Conservation (phyloP, 768 basidiomycete genomes). For the Nidularia sp. region DNA sequence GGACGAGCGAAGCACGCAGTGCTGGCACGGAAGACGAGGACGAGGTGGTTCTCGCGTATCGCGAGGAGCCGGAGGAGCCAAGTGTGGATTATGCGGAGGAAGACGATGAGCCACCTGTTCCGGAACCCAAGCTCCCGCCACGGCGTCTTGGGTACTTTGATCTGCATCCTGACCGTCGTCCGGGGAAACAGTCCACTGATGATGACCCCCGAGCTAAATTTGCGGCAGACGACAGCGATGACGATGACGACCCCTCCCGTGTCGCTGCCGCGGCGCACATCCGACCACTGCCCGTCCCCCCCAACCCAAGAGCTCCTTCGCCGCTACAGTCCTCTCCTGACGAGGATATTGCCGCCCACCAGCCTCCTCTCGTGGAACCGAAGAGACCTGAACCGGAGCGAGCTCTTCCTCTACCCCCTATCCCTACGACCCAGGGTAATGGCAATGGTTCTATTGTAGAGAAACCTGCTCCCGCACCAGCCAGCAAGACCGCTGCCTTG, state of each 20-base stretch:
- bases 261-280: constrained; percentile 2
- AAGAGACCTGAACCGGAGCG: constrained; percentile 2
- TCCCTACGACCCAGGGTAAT: constrained; percentile 4
- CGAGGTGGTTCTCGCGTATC: constrained; percentile 16
- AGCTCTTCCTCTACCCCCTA: constrained; percentile 1
- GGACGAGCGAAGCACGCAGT: constrained; percentile 22
- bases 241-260: constrained; percentile 16
- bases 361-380: neutral
- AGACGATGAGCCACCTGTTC: constrained; percentile 9
- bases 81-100: constrained; percentile 12
- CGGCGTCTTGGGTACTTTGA: constrained; percentile 71
- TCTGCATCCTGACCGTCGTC: constrained; percentile 69
- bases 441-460: constrained; percentile 9
- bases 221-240: constrained; percentile 33
- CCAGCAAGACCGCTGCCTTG: constrained; percentile 69
- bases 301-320: constrained; percentile 10
- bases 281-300: constrained; percentile 18
- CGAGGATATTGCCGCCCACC: neutral
- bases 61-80: constrained; percentile 12
- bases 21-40: constrained; percentile 20
- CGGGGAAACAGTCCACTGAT: constrained; percentile 22
- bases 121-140: constrained; percentile 10
- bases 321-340: neutral
- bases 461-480: constrained; percentile 10
- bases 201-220: constrained; percentile 32